phyloP scores from a whole-genome alignment of 345 rosid genomes.

The Salix exigua region DNA sequence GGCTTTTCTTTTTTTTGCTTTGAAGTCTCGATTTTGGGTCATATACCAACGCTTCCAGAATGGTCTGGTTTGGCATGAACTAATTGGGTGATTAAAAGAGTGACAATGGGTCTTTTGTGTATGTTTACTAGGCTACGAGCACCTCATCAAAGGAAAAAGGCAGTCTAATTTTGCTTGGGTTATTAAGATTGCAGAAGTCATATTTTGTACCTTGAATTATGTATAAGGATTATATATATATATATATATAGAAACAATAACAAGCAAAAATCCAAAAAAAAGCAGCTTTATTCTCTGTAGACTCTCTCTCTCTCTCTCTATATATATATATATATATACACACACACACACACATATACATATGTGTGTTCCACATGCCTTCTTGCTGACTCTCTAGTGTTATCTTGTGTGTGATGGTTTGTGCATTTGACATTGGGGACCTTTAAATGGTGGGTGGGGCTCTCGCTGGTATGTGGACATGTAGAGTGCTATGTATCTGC shows the following conservation, averaged over 20 bases:
- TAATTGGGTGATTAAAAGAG: slow-evolving; percentile 9
- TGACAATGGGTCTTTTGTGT: background rate
- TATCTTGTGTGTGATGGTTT: slow-evolving; percentile 3
- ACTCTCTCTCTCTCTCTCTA: no score
- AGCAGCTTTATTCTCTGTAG: slow-evolving; percentile 28
- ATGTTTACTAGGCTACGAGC: background rate
- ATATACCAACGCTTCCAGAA: slow-evolving; percentile 14
- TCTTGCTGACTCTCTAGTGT: slow-evolving; percentile 3
- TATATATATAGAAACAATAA: slow-evolving; percentile 12
- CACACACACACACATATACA: no score
- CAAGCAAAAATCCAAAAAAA: slow-evolving; percentile 16
- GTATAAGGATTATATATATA: background rate
- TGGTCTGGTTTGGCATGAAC: slow-evolving; percentile 22
- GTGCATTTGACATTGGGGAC: slow-evolving; percentile 2
- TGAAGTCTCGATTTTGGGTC: slow-evolving; percentile 24
- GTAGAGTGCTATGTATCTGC: background rate
- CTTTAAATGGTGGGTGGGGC: background rate
- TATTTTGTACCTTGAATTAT: slow-evolving; percentile 23
- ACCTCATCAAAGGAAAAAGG: background rate
- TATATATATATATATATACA: fast-evolving
- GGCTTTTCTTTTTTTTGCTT: slow-evolving; percentile 7
- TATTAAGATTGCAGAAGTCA: background rate
- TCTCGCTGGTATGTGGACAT: background rate
- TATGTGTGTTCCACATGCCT: background rate
- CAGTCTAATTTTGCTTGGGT: background rate